Evolutionary conservation across 176 grass and related monocot genomes (phyloP), one percentile per base, ranked within the genome.

Genomic region (Urochloa ruziziensis): DNA sequence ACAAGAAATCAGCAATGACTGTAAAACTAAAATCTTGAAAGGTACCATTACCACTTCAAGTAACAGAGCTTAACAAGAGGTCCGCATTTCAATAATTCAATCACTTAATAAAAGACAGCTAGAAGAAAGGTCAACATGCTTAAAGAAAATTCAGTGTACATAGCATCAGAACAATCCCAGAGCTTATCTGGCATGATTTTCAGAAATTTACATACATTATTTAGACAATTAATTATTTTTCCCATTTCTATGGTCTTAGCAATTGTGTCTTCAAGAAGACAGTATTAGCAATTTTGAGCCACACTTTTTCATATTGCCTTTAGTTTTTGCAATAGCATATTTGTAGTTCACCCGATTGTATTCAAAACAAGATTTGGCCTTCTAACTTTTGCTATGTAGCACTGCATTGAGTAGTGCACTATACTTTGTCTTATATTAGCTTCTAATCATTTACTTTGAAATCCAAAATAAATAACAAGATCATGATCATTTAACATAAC

Each of bases 401-500:
- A 75, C 76, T 0, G 2, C 32, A 25, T 83, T 13, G 10, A 83
- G 16, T 5, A 19, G 48, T 51, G 48, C 16, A 19, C 17, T 5
- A 51, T 51, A 9, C 7, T 64, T 83, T 7, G 21, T 62, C 42
- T 29, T 10, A 23, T 21, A 23, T 66, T 84, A 66, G 29, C 14
- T 15, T 76, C 35, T 35, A 76, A 53, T 13, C 43, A 70, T 35
- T 70, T n/a, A 36, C 10, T 48, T 15, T 62, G n/a, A n/a, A 54
- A 70, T 84, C n/a, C 57, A 83, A 73, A 59, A 73, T 33, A 62
- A 74, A 29, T 52, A 82, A 60, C 35, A n/a, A 13, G 51, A 34
- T 66, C 61, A 32, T 43, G 48, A 6, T 66, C 33, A 67, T 16
- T 67, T 14, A 76, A 67, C 67, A 49, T 32, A 32, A 51, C 42